Conservation (phyloP, 345 rosid species). For the Populus alba region DNA sequence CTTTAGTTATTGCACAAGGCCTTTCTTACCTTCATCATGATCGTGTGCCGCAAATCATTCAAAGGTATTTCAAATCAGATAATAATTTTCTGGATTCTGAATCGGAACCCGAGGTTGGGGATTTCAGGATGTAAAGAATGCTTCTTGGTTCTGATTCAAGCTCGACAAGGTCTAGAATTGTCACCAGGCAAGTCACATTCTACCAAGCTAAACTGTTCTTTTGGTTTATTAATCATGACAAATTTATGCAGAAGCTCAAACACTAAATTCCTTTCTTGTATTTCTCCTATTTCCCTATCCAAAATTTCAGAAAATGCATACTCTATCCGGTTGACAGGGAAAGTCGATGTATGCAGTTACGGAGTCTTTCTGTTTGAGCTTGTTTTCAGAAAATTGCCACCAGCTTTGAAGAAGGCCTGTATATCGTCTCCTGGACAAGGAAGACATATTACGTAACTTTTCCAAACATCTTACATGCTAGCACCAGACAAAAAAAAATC, state of each 20-base stretch:
- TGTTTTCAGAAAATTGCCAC: constrained; percentile 35
- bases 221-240: not conserved
- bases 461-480: not conserved
- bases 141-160: constrained; percentile 19
- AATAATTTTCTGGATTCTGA: constrained; percentile 39
- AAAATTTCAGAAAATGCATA: no score
- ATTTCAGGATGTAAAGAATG: constrained; percentile 39
- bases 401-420: constrained; percentile 31
- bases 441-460: not conserved
- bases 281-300: not conserved
- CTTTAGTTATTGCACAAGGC: constrained; percentile 39
- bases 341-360: constrained; percentile 35
- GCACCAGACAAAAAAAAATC: not conserved
- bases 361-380: constrained; percentile 40
- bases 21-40: constrained; percentile 45
- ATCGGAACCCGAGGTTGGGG: constrained; percentile 40
- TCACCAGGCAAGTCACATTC: constrained; percentile 32
- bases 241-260: not conserved
- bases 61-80: constrained; percentile 37
- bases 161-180: constrained; percentile 30
- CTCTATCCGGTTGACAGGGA: constrained; percentile 31
- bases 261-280: not conserved
- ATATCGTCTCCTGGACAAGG: constrained; percentile 32
- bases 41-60: constrained; percentile 42
- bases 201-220: not conserved